Percentiles rank a stretch among this genome's conserved stretches.
These are phyloP conservation scores for Moricandia arvensis DNA, from an alignment of 345 rosid genomes.

Conservation along the genomic window DNA sequence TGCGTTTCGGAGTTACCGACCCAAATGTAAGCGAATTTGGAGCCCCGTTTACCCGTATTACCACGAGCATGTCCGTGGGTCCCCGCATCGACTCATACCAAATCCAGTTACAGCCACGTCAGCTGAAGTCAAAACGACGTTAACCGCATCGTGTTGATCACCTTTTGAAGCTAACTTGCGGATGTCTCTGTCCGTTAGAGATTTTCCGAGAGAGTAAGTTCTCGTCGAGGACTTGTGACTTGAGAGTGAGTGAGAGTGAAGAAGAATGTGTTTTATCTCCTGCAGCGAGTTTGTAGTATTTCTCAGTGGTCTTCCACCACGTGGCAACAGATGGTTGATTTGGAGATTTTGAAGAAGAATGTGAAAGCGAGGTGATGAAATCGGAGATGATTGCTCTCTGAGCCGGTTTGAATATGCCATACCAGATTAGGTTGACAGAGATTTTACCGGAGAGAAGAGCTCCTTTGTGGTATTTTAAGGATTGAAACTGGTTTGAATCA, in stretches of 20 bases:
- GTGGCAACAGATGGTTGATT: too few species aligned
- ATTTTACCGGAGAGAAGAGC: too few species aligned
- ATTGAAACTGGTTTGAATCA: too few species aligned
- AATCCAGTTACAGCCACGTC: too few species aligned
- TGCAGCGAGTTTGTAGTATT: slow-evolving; percentile 50
- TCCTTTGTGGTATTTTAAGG: too few species aligned
- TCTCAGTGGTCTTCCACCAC: slow-evolving; percentile 40
- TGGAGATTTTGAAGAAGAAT: too few species aligned
- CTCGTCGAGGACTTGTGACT: slow-evolving; percentile 40
- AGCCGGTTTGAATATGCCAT: neutral
- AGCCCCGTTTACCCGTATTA: slow-evolving; percentile 12
- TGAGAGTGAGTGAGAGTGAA: slow-evolving; percentile 30
- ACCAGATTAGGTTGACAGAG: too few species aligned
- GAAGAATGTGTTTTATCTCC: slow-evolving; percentile 20
- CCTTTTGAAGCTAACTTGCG: too few species aligned
- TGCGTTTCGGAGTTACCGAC: slow-evolving; percentile 84
- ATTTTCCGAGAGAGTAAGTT: slow-evolving; percentile 65
- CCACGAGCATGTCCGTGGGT: slow-evolving; percentile 54
- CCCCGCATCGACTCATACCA: slow-evolving; percentile 33
- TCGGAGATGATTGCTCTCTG: too few species aligned
- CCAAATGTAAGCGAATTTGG: slow-evolving; percentile 10
- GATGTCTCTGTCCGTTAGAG: slow-evolving; percentile 46
- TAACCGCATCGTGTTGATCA: too few species aligned
- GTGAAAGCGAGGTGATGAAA: too few species aligned
- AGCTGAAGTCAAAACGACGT: too few species aligned